Percentiles rank a stretch among this genome's conserved stretches.
Conservation (phyloP, 2,329 filamentous ascomycete genomes). For the Alternaria ethzedia region DNA sequence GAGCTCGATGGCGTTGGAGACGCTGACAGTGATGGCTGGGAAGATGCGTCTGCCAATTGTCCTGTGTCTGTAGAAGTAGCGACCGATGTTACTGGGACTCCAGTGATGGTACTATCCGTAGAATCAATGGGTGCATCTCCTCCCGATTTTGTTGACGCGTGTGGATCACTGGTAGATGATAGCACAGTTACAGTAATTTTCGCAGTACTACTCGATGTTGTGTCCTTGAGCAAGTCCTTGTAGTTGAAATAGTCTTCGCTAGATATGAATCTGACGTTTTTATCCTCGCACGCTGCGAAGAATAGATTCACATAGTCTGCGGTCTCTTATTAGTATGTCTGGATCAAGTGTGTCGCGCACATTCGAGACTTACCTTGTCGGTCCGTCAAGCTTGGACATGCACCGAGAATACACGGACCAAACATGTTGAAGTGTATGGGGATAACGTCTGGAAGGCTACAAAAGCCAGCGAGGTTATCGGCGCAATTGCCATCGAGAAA, state of each 20-base stretch:
- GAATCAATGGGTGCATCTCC: background rate
- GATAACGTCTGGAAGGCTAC: background rate
- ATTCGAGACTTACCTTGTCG: background rate
- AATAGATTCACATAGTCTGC: background rate
- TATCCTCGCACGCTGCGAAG: background rate
- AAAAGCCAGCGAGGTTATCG: background rate
- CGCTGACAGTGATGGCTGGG: background rate
- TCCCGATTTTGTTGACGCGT: background rate
- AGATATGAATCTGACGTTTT: background rate
- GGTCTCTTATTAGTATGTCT: background rate
- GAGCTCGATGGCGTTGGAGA: background rate
- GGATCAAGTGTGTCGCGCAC: background rate
- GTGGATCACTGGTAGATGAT: background rate
- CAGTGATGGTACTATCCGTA: background rate
- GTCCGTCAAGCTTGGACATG: background rate
- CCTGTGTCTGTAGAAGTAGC: background rate
- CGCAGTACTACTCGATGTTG: background rate
- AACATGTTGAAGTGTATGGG: background rate
- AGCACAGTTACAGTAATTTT: background rate
- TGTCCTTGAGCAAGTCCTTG: background rate
- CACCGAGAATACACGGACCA: background rate
- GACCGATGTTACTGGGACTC: background rate
- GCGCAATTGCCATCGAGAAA: background rate
- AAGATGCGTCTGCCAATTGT: background rate
- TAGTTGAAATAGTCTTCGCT: background rate